These are phyloP conservation scores for Ophiostoma tasmaniense DNA, from an alignment of 2,329 filamentous ascomycete species.

Conservation along the genomic window DNA sequence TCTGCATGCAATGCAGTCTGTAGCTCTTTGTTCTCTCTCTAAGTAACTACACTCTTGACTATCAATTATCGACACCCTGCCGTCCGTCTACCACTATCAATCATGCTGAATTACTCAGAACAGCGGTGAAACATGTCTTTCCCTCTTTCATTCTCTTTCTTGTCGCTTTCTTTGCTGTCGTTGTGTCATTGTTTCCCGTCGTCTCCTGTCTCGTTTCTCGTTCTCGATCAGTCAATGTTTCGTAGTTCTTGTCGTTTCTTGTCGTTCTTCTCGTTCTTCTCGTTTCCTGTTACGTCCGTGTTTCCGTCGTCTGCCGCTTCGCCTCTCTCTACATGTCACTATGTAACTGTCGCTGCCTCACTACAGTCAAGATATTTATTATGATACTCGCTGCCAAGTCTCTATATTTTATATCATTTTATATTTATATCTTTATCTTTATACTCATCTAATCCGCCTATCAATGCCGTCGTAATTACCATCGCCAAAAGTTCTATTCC, in stretches of 20 bases:
- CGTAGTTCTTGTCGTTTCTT: not conserved
- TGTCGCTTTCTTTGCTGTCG: not conserved
- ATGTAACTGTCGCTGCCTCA: too few species aligned
- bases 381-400: not conserved
- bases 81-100: not conserved
- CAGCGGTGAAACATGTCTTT: not conserved
- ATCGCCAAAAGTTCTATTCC: slow-evolving; percentile 4
- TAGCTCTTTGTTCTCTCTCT: not conserved
- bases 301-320: not conserved
- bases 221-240: not conserved
- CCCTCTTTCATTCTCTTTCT: not conserved
- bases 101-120: not conserved
- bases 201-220: not conserved
- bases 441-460: not conserved
- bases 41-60: not conserved
- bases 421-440: too few species aligned
- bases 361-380: not conserved
- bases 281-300: not conserved
- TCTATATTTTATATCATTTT: not conserved
- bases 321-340: too few species aligned
- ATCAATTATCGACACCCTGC: not conserved
- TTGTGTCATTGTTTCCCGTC: not conserved
- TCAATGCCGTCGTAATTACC: not conserved
- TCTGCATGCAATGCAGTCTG: not conserved
- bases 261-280: too few species aligned